Conservation (phyloP, 2,329 filamentous ascomycete species). For the Penicillium polonicum region DNA sequence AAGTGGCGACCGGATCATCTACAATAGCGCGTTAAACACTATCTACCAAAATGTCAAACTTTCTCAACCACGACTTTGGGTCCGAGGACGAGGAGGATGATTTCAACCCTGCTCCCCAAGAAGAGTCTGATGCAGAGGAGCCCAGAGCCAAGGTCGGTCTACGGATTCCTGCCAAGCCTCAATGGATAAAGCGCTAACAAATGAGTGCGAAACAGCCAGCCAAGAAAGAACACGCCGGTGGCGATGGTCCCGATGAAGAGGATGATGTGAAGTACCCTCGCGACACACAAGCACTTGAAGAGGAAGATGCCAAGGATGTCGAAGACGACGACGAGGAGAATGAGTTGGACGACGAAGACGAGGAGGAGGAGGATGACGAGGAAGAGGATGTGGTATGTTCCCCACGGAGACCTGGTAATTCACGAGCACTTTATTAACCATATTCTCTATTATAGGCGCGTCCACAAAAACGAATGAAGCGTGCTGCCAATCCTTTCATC, state of each 20-base stretch:
- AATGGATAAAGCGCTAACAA: slow-evolving; percentile 25
- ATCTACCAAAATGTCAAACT: slow-evolving; percentile 41
- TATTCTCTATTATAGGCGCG: slow-evolving; percentile 45
- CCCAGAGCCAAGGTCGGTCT: slow-evolving; percentile 26
- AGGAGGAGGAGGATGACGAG: slow-evolving; percentile 50
- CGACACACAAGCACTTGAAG: slow-evolving; percentile 41
- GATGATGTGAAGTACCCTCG: slow-evolving; percentile 34
- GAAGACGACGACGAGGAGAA: slow-evolving; percentile 56
- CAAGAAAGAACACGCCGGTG: slow-evolving; percentile 27
- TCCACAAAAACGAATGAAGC: slow-evolving; percentile 75
- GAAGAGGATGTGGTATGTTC: slow-evolving; percentile 53
- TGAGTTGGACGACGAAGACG: slow-evolving; percentile 56
- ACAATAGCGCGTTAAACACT: background rate
- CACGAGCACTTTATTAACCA: slow-evolving; percentile 12
- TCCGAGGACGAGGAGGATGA: slow-evolving; percentile 75
- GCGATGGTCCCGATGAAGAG: slow-evolving; percentile 50
- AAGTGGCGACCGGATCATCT: background rate
- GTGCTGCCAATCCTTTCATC: slow-evolving; percentile 80
- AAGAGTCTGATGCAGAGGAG: slow-evolving; percentile 70
- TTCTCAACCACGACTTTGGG: slow-evolving; percentile 53
- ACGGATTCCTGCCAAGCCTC: slow-evolving; percentile 2
- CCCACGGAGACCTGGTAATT: background rate
- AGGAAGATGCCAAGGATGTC: slow-evolving; percentile 47
- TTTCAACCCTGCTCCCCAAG: slow-evolving; percentile 79
- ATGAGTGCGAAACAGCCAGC: slow-evolving; percentile 24